These are phyloP conservation scores for Monilinia fructicola DNA, from an alignment of 2,329 filamentous ascomycete genomes.

Conservation along the genomic window DNA sequence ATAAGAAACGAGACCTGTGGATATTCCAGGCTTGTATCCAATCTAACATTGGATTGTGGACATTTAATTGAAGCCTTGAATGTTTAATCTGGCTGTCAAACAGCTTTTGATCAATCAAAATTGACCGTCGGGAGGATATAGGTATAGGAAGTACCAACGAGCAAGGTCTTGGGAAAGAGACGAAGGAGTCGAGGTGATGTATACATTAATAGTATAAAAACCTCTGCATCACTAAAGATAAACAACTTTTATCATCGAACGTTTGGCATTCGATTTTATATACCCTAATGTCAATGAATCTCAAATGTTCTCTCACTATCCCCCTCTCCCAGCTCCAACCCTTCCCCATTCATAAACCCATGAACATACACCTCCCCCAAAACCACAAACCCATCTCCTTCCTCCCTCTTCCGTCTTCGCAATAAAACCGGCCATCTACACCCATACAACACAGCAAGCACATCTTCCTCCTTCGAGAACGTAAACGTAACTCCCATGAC, in stretches of 20 bases:
- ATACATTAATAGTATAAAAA: too few relatives aligned
- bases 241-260: too few relatives aligned
- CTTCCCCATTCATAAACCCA: neutral
- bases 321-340: neutral
- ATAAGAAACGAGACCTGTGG: constrained; percentile 56
- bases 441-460: neutral
- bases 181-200: constrained; percentile 25
- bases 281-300: neutral
- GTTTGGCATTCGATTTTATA: too few relatives aligned
- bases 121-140: constrained; percentile 48
- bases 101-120: constrained; percentile 55
- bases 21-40: constrained; percentile 61
- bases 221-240: too few relatives aligned
- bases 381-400: neutral
- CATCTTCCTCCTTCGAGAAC: neutral
- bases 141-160: constrained; percentile 57
- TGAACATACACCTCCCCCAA: neutral
- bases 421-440: neutral
- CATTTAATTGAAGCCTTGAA: constrained; percentile 52
- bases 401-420: neutral
- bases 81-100: constrained; percentile 57
- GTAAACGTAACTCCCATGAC: neutral
- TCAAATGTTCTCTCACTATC: neutral
- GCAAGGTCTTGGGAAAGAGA: constrained; percentile 52
- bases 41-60: constrained; percentile 54